Conservation (phyloP, 331 rosid genomes). For the Ulmus americana region DNA sequence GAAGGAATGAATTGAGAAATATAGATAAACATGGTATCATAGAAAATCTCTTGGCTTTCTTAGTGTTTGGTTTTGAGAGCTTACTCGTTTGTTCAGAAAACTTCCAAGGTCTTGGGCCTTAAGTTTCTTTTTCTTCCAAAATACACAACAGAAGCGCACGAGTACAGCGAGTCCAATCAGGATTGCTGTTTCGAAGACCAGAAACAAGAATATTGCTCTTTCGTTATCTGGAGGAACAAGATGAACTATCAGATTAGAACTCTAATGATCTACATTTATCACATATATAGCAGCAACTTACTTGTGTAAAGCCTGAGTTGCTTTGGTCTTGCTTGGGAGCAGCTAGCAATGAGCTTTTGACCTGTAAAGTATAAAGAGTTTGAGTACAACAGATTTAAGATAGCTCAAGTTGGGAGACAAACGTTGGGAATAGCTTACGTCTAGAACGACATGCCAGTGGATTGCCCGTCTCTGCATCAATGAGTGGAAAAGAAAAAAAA, state of each 20-base stretch:
- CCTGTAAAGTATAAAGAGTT: conserved; percentile 28
- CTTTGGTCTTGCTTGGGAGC: conserved; percentile 63
- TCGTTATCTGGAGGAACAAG: conserved; percentile 40
- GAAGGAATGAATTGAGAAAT: not conserved
- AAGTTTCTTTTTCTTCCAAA: conserved; percentile 73
- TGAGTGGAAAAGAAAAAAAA: not conserved
- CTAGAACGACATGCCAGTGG: conserved; percentile 49
- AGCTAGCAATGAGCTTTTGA: conserved; percentile 56
- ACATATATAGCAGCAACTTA: conserved; percentile 21
- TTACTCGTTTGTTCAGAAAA: conserved; percentile 68
- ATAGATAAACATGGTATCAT: not conserved
- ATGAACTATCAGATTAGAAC: conserved; percentile 1
- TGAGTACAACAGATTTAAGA: conserved; percentile 1
- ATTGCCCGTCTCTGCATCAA: conserved; percentile 49
- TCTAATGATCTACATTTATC: not conserved
- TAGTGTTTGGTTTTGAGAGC: not conserved
- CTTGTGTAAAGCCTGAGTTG: conserved; percentile 58
- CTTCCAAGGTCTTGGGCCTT: conserved; percentile 50
- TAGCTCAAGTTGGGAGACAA: not conserved
- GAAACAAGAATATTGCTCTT: conserved; percentile 55
- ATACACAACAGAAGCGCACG: conserved; percentile 59
- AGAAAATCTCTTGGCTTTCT: not conserved
- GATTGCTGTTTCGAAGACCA: conserved; percentile 50
- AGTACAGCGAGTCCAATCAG: conserved; percentile 39
- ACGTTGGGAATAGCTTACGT: conserved; percentile 31